Conservation (phyloP, 257 asterid genomes). For the Gentiana straminea region DNA sequence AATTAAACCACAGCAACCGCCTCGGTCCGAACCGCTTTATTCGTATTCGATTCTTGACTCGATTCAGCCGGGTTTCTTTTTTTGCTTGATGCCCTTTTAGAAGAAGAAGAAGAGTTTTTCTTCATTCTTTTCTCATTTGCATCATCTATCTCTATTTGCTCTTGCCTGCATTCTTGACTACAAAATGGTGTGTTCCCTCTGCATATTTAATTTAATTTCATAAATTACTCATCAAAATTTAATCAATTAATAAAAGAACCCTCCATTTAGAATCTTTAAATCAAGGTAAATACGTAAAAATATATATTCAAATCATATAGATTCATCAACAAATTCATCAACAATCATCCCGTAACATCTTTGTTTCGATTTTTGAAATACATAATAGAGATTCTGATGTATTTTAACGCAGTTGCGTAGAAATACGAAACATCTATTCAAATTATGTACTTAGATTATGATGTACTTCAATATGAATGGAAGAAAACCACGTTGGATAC, state of each 20-base stretch:
- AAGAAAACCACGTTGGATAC: too few species aligned
- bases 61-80: conserved; percentile 32
- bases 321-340: too few species aligned
- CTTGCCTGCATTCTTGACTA: conserved; percentile 56
- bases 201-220: conserved; percentile 17
- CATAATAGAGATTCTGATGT: too few species aligned
- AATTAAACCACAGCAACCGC: conserved; percentile 60
- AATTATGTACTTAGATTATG: too few species aligned
- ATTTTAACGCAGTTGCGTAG: too few species aligned
- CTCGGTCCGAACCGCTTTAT: conserved; percentile 47
- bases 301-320: too few species aligned
- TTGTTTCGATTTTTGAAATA: too few species aligned
- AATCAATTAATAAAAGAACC: background rate
- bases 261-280: background rate
- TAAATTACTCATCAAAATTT: conserved; percentile 2
- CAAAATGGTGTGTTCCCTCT: conserved; percentile 65
- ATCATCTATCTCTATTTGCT: conserved; percentile 89
- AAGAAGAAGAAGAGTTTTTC: conserved; percentile 16
- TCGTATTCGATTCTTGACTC: conserved; percentile 39
- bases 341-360: too few species aligned
- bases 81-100: conserved; percentile 39
- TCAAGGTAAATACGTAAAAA: background rate
- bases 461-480: too few species aligned
- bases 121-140: conserved; percentile 58
- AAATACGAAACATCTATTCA: too few species aligned